phyloP scores from a whole-genome alignment of 164 flowering plant species.

The Hamamelis virginiana region DNA sequence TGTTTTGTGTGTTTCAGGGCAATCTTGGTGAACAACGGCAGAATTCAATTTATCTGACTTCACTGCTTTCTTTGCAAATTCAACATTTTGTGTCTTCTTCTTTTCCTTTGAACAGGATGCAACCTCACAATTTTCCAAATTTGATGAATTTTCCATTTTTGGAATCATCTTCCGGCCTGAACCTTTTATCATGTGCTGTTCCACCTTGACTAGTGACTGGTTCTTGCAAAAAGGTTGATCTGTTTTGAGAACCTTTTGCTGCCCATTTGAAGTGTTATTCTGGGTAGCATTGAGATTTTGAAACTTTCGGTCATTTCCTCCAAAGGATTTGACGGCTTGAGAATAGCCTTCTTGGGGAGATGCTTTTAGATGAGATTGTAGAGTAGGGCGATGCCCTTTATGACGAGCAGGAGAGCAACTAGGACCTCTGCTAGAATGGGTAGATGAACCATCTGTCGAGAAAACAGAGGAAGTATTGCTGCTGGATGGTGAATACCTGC shows the following conservation, averaged over 20 bases:
- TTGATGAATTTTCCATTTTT: conserved; percentile 1
- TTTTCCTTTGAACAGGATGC: conserved; percentile 9
- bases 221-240: conserved; percentile 9
- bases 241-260: conserved; percentile 12
- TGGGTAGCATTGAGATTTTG: conserved; percentile 14
- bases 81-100: conserved; percentile 13
- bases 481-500: conserved; percentile 34
- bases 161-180: conserved; percentile 3
- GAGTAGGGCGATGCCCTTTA: conserved; percentile 21
- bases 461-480: conserved; percentile 32
- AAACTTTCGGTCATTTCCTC: conserved; percentile 15
- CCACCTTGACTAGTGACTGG: conserved; percentile 6
- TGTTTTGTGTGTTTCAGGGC: conserved; percentile 4
- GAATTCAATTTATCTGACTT: conserved; percentile 2
- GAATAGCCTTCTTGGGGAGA: conserved; percentile 21
- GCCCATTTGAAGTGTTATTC: conserved; percentile 8
- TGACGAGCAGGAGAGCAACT: conserved; percentile 38
- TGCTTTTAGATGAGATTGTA: conserved; percentile 28
- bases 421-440: conserved; percentile 33
- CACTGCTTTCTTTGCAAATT: conserved; percentile 10
- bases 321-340: conserved; percentile 7
- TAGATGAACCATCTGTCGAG: conserved; percentile 40
- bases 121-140: conserved; percentile 10
- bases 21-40: conserved; percentile 4
- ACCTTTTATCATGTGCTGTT: conserved; percentile 13